Conservation (phyloP, 202 grass and related monocot species). For the Zoysia matrella region DNA sequence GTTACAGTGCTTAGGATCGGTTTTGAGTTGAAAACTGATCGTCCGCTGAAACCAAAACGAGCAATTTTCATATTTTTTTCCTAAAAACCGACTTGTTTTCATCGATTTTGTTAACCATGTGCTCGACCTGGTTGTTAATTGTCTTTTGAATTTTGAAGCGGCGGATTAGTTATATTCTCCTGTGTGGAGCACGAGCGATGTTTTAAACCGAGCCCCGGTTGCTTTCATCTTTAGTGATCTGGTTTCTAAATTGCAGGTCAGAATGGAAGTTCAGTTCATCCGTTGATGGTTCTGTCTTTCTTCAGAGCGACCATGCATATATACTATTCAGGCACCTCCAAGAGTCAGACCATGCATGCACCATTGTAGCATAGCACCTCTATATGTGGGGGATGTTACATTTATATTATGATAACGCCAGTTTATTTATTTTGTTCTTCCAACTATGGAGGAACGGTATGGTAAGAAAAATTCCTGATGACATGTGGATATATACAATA, state of each 20-base stretch:
- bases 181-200: conserved; percentile 28
- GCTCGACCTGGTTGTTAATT: too few species aligned
- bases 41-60: too few species aligned
- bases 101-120: too few species aligned
- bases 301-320: not conserved
- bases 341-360: conserved; percentile 24
- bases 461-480: not conserved
- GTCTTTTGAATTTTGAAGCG: conserved; percentile 29
- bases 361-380: not conserved
- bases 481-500: not conserved
- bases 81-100: too few species aligned
- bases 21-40: too few species aligned
- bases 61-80: too few species aligned
- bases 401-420: conserved; percentile 2
- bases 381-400: conserved; percentile 34
- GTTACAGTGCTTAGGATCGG: too few species aligned
- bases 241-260: not conserved
- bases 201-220: conserved; percentile 41
- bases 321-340: conserved; percentile 37
- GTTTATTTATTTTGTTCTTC: not conserved
- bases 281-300: conserved; percentile 6
- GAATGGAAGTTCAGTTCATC: not conserved
- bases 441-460: not conserved
- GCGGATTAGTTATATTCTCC: conserved; percentile 10
- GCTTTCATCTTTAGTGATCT: conserved; percentile 26